Evolutionary conservation across 2,329 filamentous ascomycete species (phyloP).

Genomic region (Biscogniauxia sp.): DNA sequence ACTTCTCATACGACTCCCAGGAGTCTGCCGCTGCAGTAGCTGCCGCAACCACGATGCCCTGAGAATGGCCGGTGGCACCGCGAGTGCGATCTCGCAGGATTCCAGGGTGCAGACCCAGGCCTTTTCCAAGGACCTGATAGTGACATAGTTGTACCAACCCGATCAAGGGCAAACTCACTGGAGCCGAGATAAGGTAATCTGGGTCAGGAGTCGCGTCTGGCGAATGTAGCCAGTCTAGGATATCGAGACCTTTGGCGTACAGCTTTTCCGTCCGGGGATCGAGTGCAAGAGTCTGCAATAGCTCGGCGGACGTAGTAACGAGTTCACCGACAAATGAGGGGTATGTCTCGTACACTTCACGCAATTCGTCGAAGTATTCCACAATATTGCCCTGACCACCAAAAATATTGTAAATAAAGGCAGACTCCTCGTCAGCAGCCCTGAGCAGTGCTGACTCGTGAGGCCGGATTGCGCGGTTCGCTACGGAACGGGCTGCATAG

Average conservation of each 20-base stretch:
- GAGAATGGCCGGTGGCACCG: constrained; percentile 93
- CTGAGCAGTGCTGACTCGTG: constrained; percentile 92
- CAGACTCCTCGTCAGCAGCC: constrained; percentile 79
- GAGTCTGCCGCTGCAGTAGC: constrained; percentile 86
- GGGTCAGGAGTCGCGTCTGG: constrained; percentile 87
- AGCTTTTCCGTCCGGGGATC: constrained; percentile 89
- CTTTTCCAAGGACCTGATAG: constrained; percentile 91
- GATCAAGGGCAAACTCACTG: constrained; percentile 94
- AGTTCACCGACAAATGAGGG: constrained; percentile 86
- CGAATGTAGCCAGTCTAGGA: constrained; percentile 90
- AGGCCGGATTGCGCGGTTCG: constrained; percentile 81
- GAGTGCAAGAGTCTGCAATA: constrained; percentile 80
- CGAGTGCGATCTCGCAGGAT: constrained; percentile 80
- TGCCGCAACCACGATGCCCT: constrained; percentile 91
- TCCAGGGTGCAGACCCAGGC: constrained; percentile 84
- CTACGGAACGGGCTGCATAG: constrained; percentile 81
- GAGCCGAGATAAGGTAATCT: constrained; percentile 91
- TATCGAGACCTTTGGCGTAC: constrained; percentile 93
- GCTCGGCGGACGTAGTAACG: constrained; percentile 75
- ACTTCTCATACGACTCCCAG: constrained; percentile 87
- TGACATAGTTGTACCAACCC: constrained; percentile 94
- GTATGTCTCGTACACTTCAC: constrained; percentile 88
- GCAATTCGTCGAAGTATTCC: constrained; percentile 97
- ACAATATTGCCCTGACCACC: constrained; percentile 98
- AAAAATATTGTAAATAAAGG: constrained; percentile 89